phyloP scores from a whole-genome alignment of 2,329 filamentous ascomycete genomes.

The Shiraia bambusicola region DNA sequence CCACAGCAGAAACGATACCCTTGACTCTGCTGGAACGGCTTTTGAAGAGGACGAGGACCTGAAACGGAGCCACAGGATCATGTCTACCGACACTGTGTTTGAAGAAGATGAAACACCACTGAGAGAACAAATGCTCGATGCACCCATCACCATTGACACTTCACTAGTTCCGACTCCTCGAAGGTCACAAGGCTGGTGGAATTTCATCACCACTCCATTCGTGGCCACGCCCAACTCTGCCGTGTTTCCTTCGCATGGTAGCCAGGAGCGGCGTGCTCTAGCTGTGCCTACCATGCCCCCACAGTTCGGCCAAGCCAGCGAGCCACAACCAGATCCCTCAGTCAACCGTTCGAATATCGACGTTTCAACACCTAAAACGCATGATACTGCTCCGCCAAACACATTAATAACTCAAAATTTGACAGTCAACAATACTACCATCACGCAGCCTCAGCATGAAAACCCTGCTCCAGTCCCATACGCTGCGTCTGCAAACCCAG shows the following conservation, averaged over 20 bases:
- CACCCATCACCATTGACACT: slow-evolving; percentile 43
- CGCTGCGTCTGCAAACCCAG: slow-evolving; percentile 35
- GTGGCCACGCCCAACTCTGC: slow-evolving; percentile 41
- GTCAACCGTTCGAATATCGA: slow-evolving; percentile 27
- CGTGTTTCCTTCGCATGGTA: slow-evolving; percentile 36
- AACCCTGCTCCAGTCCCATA: slow-evolving; percentile 29
- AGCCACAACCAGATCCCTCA: slow-evolving; percentile 17
- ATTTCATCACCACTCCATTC: slow-evolving; percentile 73
- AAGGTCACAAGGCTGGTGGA: slow-evolving; percentile 74
- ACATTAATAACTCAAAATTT: neutral
- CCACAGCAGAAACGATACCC: slow-evolving; percentile 34
- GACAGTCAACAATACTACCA: neutral
- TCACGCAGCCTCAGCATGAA: slow-evolving; percentile 2
- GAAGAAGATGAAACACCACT: slow-evolving; percentile 63
- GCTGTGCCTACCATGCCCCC: slow-evolving; percentile 38
- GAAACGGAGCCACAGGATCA: slow-evolving; percentile 44
- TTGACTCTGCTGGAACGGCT: slow-evolving; percentile 40
- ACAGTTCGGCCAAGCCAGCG: slow-evolving; percentile 18
- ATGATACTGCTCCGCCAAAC: slow-evolving; percentile 3
- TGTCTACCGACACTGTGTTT: slow-evolving; percentile 66
- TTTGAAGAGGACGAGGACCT: slow-evolving; percentile 54
- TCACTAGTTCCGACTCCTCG: slow-evolving; percentile 54
- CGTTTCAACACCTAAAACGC: no score
- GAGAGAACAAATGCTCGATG: slow-evolving; percentile 23
- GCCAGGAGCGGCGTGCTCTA: slow-evolving; percentile 27